phyloP scores from a whole-genome alignment of 2,329 filamentous ascomycete species.

The Aureobasidium leucospermi region DNA sequence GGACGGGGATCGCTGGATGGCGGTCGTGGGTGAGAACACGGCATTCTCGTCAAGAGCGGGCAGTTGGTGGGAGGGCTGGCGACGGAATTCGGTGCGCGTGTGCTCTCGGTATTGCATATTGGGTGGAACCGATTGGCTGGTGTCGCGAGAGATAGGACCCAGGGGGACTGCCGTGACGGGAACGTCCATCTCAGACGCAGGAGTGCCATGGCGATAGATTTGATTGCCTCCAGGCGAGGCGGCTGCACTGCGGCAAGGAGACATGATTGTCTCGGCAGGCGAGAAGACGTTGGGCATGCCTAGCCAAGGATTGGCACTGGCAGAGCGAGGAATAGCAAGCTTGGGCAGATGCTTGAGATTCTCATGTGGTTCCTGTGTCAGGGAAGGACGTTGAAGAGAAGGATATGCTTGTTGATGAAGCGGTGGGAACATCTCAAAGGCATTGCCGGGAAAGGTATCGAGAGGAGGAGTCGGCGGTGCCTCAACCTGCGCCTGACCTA shows the following conservation, averaged over 20 bases:
- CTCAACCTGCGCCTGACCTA: constrained; percentile 36
- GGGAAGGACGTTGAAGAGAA: constrained; percentile 31
- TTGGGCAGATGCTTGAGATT: constrained; percentile 50
- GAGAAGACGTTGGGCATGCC: constrained; percentile 19
- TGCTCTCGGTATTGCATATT: constrained; percentile 70
- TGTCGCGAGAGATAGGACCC: constrained; percentile 68
- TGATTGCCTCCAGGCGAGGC: constrained; percentile 44
- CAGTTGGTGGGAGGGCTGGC: constrained; percentile 63
- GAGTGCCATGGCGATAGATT: constrained; percentile 71
- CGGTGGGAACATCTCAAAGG: constrained; percentile 48
- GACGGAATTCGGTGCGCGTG: constrained; percentile 39
- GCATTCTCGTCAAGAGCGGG: constrained; percentile 62
- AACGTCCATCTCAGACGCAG: constrained; percentile 84
- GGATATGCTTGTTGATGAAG: constrained; percentile 26
- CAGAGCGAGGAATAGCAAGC: constrained; percentile 47
- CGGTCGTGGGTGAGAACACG: constrained; percentile 33
- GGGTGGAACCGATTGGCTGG: constrained; percentile 85
- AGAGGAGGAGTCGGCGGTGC: constrained; percentile 61
- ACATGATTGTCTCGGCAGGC: constrained; percentile 25
- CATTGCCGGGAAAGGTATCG: constrained; percentile 31
- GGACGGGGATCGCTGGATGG: constrained; percentile 24
- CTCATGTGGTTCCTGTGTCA: constrained; percentile 39
- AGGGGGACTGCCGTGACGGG: constrained; percentile 67
- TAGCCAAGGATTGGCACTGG: constrained; percentile 31
- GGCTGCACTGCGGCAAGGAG: constrained; percentile 39